Evolutionary conservation across 306 rosid genomes (phyloP), one percentile per base, ranked within the genome.

Genomic region (Cucurbita moschata): DNA sequence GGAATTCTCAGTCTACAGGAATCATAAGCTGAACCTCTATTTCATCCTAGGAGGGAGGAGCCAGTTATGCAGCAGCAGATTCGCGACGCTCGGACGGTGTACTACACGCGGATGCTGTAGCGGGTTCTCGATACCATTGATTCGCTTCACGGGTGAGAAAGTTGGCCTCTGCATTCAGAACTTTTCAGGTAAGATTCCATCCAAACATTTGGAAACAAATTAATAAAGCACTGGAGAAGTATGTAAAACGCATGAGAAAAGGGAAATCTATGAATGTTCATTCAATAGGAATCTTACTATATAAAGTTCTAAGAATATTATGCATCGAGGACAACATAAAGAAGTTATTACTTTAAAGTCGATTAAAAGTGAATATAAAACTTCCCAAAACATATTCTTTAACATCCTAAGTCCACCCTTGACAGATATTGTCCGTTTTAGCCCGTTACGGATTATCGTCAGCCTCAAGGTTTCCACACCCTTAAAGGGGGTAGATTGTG

Each of bases 101-200:
- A 80, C 82, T 53, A 59, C 37, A 8, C 44, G 89, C 88, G 18
- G 75, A 83, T 51, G 77, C 57, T 38, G 96, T 85, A 62, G 83
- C 79, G n/a, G 95, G 95, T 79, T 89, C 95, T 82, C 14, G 85
- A 81, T 94, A 94, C 98, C 97, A 94, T 67, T 90, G 79, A 75
- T 87, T 86, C 63, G 65, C 80, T 79, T 89, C 89, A 47, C 98
- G 83, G 16, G 85, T 85, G 62, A 94, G 89, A 81, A 94, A 94
- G 82, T 85, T 86, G 13, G 98, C 96, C 84, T 94, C 98, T 90
- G 97, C 52, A 47, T 47, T 47, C 52, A 47, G 15, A 47, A 47
- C 15, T 47, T 2, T 39, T 47, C 52, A 47, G 52, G 4, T 47
- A 47, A 47, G 52, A 47, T 47, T 47, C 52, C 16, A 47, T 47